phyloP scores from a whole-genome alignment of 306 rosid species.

The Dalbergia oliveri region DNA sequence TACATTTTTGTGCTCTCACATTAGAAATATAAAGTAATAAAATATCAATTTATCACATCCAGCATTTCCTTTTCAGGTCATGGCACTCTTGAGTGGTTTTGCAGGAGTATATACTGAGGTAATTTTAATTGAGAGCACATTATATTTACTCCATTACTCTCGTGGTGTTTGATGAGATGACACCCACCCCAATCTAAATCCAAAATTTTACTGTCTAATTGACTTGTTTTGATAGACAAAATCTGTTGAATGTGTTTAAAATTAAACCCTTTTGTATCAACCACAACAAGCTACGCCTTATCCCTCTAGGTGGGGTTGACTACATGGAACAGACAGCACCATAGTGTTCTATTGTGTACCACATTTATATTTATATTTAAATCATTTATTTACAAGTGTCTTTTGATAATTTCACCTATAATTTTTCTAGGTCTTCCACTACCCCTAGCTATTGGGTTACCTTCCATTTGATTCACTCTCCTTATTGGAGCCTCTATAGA shows the following conservation, averaged over 20 bases:
- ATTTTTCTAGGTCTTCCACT: too few species aligned
- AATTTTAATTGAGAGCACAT: constrained; percentile 47
- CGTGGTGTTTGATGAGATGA: constrained; percentile 32
- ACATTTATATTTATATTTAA: too few species aligned
- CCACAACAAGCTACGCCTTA: too few species aligned
- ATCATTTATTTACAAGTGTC: too few species aligned
- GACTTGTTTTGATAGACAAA: neutral
- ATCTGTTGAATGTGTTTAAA: constrained; percentile 24
- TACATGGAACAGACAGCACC: too few species aligned
- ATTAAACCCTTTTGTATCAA: constrained; percentile 23
- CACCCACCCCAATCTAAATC: constrained; percentile 10
- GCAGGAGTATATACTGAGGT: constrained; percentile 98
- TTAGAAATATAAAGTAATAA: constrained; percentile 15
- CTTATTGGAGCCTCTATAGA: too few species aligned
- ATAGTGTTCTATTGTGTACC: too few species aligned
- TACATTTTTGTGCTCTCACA: constrained; percentile 41
- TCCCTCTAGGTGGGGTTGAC: too few species aligned
- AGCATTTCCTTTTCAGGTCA: constrained; percentile 63
- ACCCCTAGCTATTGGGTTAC: too few species aligned
- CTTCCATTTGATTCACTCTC: too few species aligned
- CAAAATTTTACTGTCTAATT: constrained; percentile 10
- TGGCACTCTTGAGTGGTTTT: constrained; percentile 98
- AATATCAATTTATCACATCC: constrained; percentile 27
- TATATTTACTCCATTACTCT: neutral
- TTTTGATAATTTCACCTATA: too few species aligned